Evolutionary conservation across 352 stramenopile genomes (phyloP), one percentile per base, ranked within the genome.

Genomic region (Globisporangium takayamanum): DNA sequence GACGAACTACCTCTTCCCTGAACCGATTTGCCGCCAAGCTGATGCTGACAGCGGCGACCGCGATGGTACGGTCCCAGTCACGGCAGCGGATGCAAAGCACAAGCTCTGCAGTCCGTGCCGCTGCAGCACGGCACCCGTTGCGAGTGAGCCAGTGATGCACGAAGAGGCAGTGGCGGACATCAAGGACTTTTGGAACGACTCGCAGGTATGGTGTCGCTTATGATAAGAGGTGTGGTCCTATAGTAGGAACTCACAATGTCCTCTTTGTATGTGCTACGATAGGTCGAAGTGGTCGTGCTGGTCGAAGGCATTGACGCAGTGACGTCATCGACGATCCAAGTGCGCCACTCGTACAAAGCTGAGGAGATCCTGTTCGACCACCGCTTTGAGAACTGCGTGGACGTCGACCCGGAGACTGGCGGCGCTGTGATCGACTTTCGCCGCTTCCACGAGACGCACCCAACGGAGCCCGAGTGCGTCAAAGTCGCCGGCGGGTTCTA

Each of bases 211-310:
- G 25, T 30, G 28, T 33, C 14, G 49, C 33, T 26, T 46, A 10
- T 39, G 46, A 16, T 5, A 8, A 20, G 45, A 25, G 33, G 25
- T 49, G 25, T 53, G 10, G 3, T 20, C n/a, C n/a, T 25, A 4
- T 39, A 44, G 15, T 10, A 18, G 47, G 39, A 33, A 22, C 58
- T 67, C 49, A 66, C 37, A 16, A 36, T 37, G 1, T 60, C 37
- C 53, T 44, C 25, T 36, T 41, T 53, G 30, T 53, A 12, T 56
- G n/a, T 45, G 25, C 46, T 22, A 55, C 16, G 41, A 46, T 47
- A 98, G 70, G 63, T 97, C 39, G 97, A 99, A 76, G 84, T 99
- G 52, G 85, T 99, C n/a, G 92, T 98, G 37, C 73, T 98, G 39
- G 78, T 98, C 2, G 95, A 99, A 75, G 95, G 95, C 28, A 98